Evolutionary conservation across 2,329 filamentous ascomycete species (phyloP).

Genomic region (Macrophomina tecta): DNA sequence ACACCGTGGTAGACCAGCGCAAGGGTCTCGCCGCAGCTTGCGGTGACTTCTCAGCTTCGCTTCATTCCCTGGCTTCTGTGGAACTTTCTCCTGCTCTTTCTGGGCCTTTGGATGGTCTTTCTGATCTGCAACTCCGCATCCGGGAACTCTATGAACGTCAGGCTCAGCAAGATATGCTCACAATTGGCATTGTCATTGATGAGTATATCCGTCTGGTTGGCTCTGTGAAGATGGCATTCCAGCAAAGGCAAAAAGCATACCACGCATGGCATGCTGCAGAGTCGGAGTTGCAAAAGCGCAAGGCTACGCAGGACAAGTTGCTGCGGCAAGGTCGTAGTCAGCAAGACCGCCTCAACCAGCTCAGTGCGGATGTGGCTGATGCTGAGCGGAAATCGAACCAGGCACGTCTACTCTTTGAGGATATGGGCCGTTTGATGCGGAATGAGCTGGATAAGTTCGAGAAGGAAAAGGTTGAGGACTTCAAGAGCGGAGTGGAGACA

Average conservation of each 20-base stretch:
- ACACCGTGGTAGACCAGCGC: conserved; percentile 87
- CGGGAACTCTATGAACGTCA: conserved; percentile 95
- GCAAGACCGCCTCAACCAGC: conserved; percentile 91
- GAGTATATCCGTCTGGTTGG: conserved; percentile 97
- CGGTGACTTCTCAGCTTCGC: conserved; percentile 87
- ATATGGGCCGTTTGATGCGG: conserved; percentile 95
- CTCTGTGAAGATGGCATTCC: conserved; percentile 91
- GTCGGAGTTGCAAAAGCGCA: conserved; percentile 87
- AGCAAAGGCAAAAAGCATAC: conserved; percentile 92
- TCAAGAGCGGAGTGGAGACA: conserved; percentile 94
- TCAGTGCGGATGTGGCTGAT: conserved; percentile 91
- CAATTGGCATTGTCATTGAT: conserved; percentile 95
- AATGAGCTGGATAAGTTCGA: conserved; percentile 92
- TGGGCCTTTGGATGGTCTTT: conserved; percentile 86
- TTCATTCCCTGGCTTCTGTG: conserved; percentile 91
- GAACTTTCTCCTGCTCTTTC: conserved; percentile 90
- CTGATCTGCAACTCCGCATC: conserved; percentile 91
- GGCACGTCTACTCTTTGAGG: conserved; percentile 87
- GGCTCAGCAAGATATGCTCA: conserved; percentile 94
- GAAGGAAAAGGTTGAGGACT: conserved; percentile 97
- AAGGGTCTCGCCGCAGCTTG: conserved; percentile 94
- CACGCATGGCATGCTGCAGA: conserved; percentile 94
- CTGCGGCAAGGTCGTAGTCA: conserved; percentile 92
- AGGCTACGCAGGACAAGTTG: conserved; percentile 89
- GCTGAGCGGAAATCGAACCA: conserved; percentile 93